A percentile compares a stretch with the other conserved stretches of the same genome.
Evolutionary conservation across 495 filamentous ascomycete species (phyloP).

Genomic region (Tuber indicum): DNA sequence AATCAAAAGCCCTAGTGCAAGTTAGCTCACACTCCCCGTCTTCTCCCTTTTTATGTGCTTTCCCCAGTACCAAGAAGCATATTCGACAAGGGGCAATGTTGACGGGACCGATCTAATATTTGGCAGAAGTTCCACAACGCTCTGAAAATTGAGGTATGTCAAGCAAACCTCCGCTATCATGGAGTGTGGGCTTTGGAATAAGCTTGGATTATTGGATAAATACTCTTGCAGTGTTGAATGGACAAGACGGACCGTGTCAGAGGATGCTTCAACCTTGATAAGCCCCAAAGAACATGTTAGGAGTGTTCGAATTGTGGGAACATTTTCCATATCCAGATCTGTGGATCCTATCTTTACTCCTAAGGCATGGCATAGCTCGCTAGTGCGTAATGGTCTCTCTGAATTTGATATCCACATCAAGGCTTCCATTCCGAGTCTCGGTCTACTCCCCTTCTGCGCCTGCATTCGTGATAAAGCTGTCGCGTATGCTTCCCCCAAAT

Average conservation of each 20-base stretch:
- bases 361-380: too few species aligned
- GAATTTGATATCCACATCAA: too few species aligned
- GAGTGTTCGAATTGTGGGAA: background rate
- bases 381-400: too few species aligned
- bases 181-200: background rate
- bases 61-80: background rate
- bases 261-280: background rate
- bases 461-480: too few species aligned
- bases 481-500: too few species aligned
- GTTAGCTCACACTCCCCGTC: background rate
- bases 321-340: background rate
- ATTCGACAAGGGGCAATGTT: background rate
- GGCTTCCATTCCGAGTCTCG: too few species aligned
- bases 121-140: background rate
- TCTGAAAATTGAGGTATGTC: background rate
- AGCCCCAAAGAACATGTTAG: background rate
- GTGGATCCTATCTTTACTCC: too few species aligned
- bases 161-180: background rate
- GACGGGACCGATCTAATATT: background rate
- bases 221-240: background rate
- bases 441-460: too few species aligned
- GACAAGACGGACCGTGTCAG: background rate
- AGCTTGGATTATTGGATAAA: background rate
- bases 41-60: background rate
- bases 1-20: background rate